phyloP scores from a whole-genome alignment of 371 early-diverging fungal genomes.

The Dichotomocladium elegans region DNA sequence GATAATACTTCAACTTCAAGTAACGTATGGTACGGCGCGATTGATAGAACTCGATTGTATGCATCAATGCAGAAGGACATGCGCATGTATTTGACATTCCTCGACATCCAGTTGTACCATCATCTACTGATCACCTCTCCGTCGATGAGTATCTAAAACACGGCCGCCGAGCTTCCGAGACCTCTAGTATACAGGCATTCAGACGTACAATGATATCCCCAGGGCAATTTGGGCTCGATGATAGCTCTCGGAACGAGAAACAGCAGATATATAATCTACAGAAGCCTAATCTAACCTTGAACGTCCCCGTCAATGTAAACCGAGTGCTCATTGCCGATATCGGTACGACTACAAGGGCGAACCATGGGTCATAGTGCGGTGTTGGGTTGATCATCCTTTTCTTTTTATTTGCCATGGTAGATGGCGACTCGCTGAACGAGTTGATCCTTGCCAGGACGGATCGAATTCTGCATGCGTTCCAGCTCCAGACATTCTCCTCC shows the following conservation, averaged over 20 bases:
- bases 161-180: slow-evolving; percentile 37
- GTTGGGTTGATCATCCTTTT: no score
- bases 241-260: not conserved
- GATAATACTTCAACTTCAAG: no score
- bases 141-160: slow-evolving; percentile 37
- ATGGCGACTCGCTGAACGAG: slow-evolving; percentile 74
- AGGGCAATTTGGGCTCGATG: slow-evolving; percentile 1
- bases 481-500: slow-evolving; percentile 22
- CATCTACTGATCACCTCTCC: slow-evolving; percentile 19
- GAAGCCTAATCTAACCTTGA: slow-evolving; percentile 61
- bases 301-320: slow-evolving; percentile 79
- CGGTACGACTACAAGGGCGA: slow-evolving; percentile 22
- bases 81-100: slow-evolving; percentile 64
- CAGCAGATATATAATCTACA: slow-evolving; percentile 38
- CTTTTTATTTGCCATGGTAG: no score
- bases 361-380: not conserved
- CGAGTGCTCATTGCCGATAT: slow-evolving; percentile 73
- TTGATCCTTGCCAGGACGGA: slow-evolving; percentile 79
- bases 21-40: no score
- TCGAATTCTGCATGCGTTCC: slow-evolving; percentile 72
- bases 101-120: slow-evolving; percentile 5
- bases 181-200: slow-evolving; percentile 36
- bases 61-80: slow-evolving; percentile 65
- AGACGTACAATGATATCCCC: slow-evolving; percentile 24
- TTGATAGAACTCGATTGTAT: slow-evolving; percentile 61